Percentiles rank a stretch among this genome's conserved stretches.
phyloP scores from a whole-genome alignment of 768 basidiomycete genomes.

The Tricholoma sp. region DNA sequence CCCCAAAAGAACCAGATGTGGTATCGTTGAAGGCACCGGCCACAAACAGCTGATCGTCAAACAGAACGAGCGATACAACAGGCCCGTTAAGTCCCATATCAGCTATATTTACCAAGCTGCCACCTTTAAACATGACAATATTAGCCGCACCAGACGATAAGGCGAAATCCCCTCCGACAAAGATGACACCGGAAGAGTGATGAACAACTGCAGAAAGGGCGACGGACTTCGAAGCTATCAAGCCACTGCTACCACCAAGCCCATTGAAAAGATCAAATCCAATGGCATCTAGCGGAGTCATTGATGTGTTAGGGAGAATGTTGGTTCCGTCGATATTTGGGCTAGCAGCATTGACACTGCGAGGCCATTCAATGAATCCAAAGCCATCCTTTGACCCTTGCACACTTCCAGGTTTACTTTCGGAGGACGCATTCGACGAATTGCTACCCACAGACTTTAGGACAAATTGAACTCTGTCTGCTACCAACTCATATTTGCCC shows the following conservation, averaged over 20 bases:
- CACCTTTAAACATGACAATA: slow-evolving; percentile 64
- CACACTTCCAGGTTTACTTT: slow-evolving; percentile 25
- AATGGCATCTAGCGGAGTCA: slow-evolving; percentile 62
- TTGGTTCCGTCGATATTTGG: slow-evolving; percentile 52
- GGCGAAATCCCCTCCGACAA: slow-evolving; percentile 74
- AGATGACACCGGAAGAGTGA: slow-evolving; percentile 60
- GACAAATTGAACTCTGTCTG: slow-evolving; percentile 77
- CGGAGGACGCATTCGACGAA: slow-evolving; percentile 25
- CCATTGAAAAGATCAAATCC: slow-evolving; percentile 59
- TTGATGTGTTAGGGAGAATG: slow-evolving; percentile 57
- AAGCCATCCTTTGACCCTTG: slow-evolving; percentile 47
- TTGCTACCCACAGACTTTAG: slow-evolving; percentile 58
- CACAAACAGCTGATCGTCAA: slow-evolving; percentile 65
- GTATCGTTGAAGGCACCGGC: slow-evolving; percentile 88
- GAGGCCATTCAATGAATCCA: slow-evolving; percentile 89
- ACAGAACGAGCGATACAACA: slow-evolving; percentile 62
- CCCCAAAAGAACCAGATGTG: slow-evolving; percentile 42
- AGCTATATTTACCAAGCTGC: slow-evolving; percentile 46
- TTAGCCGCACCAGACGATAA: slow-evolving; percentile 60
- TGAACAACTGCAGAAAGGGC: slow-evolving; percentile 54
- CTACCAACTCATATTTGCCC: slow-evolving; percentile 77
- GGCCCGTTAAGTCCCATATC: slow-evolving; percentile 75
- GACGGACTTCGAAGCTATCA: slow-evolving; percentile 31
- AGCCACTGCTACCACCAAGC: slow-evolving; percentile 42
- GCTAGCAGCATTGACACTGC: slow-evolving; percentile 31